phyloP scores from a whole-genome alignment of 345 rosid genomes.

The Lumnitzera littorea region DNA sequence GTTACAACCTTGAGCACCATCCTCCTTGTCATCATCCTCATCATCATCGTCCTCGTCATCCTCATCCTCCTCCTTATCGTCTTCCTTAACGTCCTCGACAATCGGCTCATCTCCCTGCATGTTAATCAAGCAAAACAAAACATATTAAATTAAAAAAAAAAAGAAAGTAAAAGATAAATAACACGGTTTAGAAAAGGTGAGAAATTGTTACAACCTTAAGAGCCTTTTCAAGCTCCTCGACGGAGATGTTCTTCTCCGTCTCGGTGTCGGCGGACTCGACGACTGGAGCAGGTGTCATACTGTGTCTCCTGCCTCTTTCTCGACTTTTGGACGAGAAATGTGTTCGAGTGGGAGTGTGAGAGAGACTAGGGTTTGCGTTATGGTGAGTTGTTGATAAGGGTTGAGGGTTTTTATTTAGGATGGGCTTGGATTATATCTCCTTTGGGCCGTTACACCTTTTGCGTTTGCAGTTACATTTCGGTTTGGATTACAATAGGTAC shows the following conservation, averaged over 20 bases:
- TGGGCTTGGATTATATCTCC: too few relatives aligned
- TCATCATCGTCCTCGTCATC: conserved; percentile 73
- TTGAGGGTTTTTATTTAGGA: too few relatives aligned
- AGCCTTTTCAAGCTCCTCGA: conserved; percentile 23
- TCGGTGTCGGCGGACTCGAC: conserved; percentile 31
- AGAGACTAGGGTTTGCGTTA: too few relatives aligned
- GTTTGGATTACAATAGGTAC: too few relatives aligned
- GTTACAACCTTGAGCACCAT: conserved; percentile 41
- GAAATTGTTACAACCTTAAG: not conserved
- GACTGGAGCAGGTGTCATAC: conserved; percentile 50
- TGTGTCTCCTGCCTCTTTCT: conserved; percentile 3
- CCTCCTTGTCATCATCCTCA: conserved; percentile 57
- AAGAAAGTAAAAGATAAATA: not conserved
- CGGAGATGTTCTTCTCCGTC: conserved; percentile 13
- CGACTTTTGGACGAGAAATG: not conserved
- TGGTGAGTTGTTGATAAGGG: too few relatives aligned
- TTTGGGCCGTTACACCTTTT: too few relatives aligned
- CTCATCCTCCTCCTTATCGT: conserved; percentile 48
- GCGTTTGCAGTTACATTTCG: too few relatives aligned
- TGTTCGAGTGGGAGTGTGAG: not conserved
- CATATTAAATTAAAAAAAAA: not conserved
- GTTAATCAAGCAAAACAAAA: not conserved
- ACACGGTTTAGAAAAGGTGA: not conserved
- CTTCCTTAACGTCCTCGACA: conserved; percentile 72
- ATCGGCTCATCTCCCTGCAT: conserved; percentile 44